Evolutionary conservation across 139 green algal species (phyloP).

Genomic region (Axilococcus clingmanii): DNA sequence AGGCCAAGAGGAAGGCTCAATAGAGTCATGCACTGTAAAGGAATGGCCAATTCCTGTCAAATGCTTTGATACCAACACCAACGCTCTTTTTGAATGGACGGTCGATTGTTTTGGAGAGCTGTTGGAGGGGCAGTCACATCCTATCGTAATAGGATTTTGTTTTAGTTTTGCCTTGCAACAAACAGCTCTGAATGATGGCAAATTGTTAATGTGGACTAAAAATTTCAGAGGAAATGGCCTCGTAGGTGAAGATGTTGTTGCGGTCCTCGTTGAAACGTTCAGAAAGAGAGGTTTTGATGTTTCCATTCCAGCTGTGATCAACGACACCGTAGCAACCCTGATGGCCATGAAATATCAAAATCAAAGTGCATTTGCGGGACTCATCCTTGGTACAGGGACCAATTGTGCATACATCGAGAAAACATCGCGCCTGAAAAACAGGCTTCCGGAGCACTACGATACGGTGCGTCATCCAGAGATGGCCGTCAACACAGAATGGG

Average conservation of each 20-base stretch:
- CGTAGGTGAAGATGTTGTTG: conserved; percentile 44
- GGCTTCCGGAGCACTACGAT: background rate
- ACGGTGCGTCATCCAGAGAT: conserved; percentile 11
- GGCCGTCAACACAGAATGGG: conserved; percentile 80
- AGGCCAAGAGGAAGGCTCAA: conserved; percentile 6
- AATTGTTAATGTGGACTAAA: conserved; percentile 86
- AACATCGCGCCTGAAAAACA: conserved; percentile 5
- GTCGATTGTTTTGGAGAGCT: conserved; percentile 13
- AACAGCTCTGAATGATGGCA: conserved; percentile 53
- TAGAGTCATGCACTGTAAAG: conserved; percentile 18
- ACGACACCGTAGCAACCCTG: conserved; percentile 72
- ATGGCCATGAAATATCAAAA: conserved; percentile 53
- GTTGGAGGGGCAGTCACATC: background rate
- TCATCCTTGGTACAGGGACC: conserved; percentile 83
- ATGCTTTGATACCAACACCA: conserved; percentile 17
- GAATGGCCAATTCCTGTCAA: conserved; percentile 17
- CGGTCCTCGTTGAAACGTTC: conserved; percentile 31
- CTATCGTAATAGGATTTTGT: conserved; percentile 76
- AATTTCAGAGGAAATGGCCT: conserved; percentile 28
- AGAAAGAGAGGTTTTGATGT: conserved; percentile 14
- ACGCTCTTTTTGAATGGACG: conserved; percentile 17
- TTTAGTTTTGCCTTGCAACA: conserved; percentile 86
- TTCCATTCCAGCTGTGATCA: conserved; percentile 53
- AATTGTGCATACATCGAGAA: conserved; percentile 74
- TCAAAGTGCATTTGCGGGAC: conserved; percentile 40